Evolutionary conservation across 1,139 yeast species (phyloP), one percentile per base, ranked within the genome.

Genomic region (Diutina rugosa): DNA sequence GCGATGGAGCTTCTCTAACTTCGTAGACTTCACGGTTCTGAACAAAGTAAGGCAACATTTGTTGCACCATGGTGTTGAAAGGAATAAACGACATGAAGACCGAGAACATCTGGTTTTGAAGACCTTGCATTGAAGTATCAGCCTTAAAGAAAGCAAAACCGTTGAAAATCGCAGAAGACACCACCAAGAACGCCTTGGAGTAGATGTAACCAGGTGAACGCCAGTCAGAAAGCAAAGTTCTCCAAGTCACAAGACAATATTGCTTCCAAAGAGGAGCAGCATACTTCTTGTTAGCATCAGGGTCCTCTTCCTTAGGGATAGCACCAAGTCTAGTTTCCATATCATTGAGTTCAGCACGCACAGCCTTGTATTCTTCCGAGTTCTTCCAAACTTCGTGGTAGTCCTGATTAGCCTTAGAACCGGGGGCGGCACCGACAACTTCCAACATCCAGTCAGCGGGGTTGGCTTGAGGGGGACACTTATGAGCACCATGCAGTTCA

Each of bases 371-470:
- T 67, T 86, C 89, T 0, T 72, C 68, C 6, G 89, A 83, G 56
- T 74, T 72, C 61, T 72, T 70, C 93, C 93, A 86, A 35, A 82
- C 85, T 59, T 84, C 81, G 60, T 77, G 74, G 68, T 82, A 86
- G 66, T 86, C 86, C 62, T 79, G 80, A 53, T 73, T 77, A 44
- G 89, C 87, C 59, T 76, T 78, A 41, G 88, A 79, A 35, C 90
- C 90, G 5, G 91, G 90, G 35, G 90, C 91, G 48, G 90, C 90
- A 57, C 90, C 90, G 65, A 85, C 85, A 57, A 84, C 87, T 61
- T 82, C 85, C 59, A 63, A 61, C 63, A 63, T 63, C 65, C 65
- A 63, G 51, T 63, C 65, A 5, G 65, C 65, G 3, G 65, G 65
- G 55, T 63, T 63, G 6, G 65, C 65, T 44, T 60, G 60, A 30